A percentile compares a stretch with the other conserved stretches of the same genome.
Conservation (phyloP, 2,329 filamentous ascomycete genomes). For the Fusarium burgessii region DNA sequence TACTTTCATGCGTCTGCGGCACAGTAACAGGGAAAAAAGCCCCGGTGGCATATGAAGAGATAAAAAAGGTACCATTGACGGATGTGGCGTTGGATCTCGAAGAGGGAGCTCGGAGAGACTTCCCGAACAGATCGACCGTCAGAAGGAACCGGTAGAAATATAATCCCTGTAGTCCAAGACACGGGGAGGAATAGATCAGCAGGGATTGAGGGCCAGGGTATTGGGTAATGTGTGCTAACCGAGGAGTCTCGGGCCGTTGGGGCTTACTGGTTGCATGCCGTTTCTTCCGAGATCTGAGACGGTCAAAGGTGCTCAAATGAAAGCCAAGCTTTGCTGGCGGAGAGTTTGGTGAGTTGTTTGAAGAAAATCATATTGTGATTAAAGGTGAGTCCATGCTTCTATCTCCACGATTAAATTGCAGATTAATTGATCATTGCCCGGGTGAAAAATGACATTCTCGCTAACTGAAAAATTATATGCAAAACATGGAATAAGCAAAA, state of each 20-base stretch:
- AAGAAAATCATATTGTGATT: not conserved
- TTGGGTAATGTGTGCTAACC: not conserved
- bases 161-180: not conserved
- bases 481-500: not conserved
- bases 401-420: not conserved
- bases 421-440: not conserved
- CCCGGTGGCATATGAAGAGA: not conserved
- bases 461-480: not conserved
- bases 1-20: conserved; percentile 1
- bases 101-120: conserved; percentile 4
- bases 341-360: not conserved
- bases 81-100: not conserved
- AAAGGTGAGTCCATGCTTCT: not conserved
- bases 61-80: not conserved
- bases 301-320: not conserved
- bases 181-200: not conserved
- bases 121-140: conserved; percentile 8
- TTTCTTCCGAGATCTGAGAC: not conserved
- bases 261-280: not conserved
- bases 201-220: not conserved
- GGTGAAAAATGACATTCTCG: fast-evolving
- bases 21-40: not conserved
- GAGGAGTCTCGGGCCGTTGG: not conserved
- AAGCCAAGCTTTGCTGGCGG: not conserved
- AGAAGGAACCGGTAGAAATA: not conserved